Percentiles rank a stretch among this genome's conserved stretches.
phyloP scores from a whole-genome alignment of 352 stramenopile genomes.

The Globisporangium mamillatum region DNA sequence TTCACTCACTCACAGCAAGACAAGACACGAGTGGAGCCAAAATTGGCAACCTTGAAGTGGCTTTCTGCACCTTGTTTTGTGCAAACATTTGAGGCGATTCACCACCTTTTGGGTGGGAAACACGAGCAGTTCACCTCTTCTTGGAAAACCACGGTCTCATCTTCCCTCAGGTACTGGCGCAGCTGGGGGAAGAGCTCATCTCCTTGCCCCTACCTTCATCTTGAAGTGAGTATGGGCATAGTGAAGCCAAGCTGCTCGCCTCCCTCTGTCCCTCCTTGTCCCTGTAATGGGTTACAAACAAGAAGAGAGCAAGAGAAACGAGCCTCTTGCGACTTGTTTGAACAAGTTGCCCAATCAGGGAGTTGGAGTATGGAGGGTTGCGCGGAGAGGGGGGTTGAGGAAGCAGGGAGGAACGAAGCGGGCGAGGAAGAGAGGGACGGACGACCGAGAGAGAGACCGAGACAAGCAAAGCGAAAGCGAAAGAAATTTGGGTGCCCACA shows the following conservation, averaged over 20 bases:
- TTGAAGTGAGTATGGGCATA: constrained; percentile 12
- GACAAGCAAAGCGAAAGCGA: constrained; percentile 1
- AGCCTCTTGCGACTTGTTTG: neutral
- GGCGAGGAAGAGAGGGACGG: neutral
- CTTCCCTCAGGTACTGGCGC: constrained; percentile 4
- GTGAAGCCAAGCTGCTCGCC: constrained; percentile 6
- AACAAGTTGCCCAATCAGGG: neutral
- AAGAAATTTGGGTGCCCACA: constrained; percentile 16
- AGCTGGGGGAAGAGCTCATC: constrained; percentile 11
- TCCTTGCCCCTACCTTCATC: neutral
- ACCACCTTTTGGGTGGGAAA: neutral
- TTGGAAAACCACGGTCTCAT: constrained; percentile 1
- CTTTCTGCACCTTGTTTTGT: neutral
- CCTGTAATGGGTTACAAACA: constrained; percentile 12
- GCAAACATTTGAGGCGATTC: neutral
- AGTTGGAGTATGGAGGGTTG: neutral
- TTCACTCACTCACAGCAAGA: neutral
- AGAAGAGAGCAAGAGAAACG: constrained; percentile 8
- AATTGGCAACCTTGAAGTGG: neutral
- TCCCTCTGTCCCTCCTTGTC: neutral
- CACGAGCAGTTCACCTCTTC: neutral
- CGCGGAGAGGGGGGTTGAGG: neutral
- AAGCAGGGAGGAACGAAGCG: neutral
- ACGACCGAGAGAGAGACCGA: neutral
- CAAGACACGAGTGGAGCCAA: neutral